Conservation (phyloP, 345 rosid genomes). For the Angophora floribunda region DNA sequence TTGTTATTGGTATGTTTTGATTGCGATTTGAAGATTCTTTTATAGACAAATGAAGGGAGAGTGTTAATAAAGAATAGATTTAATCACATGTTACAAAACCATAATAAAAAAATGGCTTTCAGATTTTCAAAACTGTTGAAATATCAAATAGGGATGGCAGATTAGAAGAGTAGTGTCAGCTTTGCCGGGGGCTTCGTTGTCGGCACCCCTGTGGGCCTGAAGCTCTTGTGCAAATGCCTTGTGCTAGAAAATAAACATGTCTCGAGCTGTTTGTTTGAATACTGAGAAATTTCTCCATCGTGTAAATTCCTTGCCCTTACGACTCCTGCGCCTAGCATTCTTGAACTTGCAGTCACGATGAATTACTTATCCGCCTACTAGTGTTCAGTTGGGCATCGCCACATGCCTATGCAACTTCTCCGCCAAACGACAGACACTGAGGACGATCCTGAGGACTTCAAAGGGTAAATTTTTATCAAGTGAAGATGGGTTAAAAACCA, state of each 20-base stretch:
- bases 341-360: constrained; percentile 34
- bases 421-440: constrained; percentile 8
- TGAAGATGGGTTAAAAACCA: constrained; percentile 4
- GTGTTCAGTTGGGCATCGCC: constrained; percentile 38
- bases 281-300: no score
- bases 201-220: no score
- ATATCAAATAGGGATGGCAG: neutral
- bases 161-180: constrained; percentile 7
- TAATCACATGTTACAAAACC: no score
- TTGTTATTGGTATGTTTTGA: neutral
- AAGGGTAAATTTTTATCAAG: neutral
- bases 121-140: neutral
- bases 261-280: no score
- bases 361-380: constrained; percentile 44
- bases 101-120: neutral
- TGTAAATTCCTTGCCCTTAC: constrained; percentile 16
- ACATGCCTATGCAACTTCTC: constrained; percentile 38
- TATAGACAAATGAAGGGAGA: neutral
- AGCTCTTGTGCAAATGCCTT: no score
- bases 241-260: no score
- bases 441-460: neutral
- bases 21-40: neutral
- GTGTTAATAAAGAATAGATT: neutral
- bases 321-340: constrained; percentile 21
- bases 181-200: constrained; percentile 58